Base-by-base conservation (phyloP, 352 stramenopile genomes). In the Peronospora destructor region DNA sequence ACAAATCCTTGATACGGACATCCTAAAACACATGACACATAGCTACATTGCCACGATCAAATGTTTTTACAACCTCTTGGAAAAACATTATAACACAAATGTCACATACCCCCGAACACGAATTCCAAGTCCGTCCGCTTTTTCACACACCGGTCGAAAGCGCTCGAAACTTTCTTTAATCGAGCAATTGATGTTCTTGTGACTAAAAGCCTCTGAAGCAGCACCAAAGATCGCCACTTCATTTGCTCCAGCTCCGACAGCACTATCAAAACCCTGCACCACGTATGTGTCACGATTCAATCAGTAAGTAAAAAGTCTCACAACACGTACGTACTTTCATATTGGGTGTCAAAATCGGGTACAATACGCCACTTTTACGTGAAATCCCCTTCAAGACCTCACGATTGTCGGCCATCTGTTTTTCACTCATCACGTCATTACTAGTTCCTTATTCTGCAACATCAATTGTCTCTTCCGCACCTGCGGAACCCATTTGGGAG, bases 151-250 rank as follows among this genome's bases (percentile, higher is more conserved):
- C 3, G 75, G 84, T 8, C 73, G 67, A 63, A 98, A 98, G 16
- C 94, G 86, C 36, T 96, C 73, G 1, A 98, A 56, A 39, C 89
- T 97, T 62, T 98, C 93, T 37, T 95, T 73, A 53, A 98, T 97
- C 7, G 76, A 96, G 59, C 94, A 98, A 68, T 98, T 98, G 59
- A 98, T 98, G 59, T 98, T 98, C 64, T 92, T 94, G 45, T 88
- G 70, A 33, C 87, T 97, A 61, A 98, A 98, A 17, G 74, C 68
- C 53, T 98, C 95, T 10, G 91, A 98, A 4, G 95, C 95, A 0
- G 95, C 90, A 6, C 73, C 93, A 59, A 98, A 98, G 53, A 98
- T 95, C 9, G 94, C 91, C 29, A 98, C 91, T 64, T 98, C 91
- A 39, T 94, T 71, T 3, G 84, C 85, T n/a, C 77, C 72, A 41